Evolutionary conservation across 2,329 filamentous ascomycete genomes (phyloP), one percentile per base, ranked within the genome.

Genomic region (Sarocladiaceae sp.): DNA sequence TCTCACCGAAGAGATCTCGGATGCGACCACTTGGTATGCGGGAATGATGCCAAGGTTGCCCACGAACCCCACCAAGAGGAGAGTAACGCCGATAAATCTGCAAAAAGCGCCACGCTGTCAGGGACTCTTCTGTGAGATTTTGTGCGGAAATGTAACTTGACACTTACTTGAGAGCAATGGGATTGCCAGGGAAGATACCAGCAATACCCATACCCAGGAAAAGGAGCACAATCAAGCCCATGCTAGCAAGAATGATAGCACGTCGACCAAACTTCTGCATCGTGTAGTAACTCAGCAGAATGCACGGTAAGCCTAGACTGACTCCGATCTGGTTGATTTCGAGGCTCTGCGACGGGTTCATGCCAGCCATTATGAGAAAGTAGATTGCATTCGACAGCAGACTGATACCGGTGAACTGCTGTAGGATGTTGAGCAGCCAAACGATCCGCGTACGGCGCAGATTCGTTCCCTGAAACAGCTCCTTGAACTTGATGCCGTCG

Each of bases 341-440:
- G 5, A 33, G 31, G 6, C 6, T 6, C 6, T 33, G 13, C n/a
- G 6, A 6, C 11, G 57, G 47, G 6, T 46, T 33, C 51, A 67
- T 58, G 5, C 62, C 64, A 2, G 66, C 53, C 26, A 61, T 57
- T n/a, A 64, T 51, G 2, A 59, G 47, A 27, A 63, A 64, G 33
- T 73, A 73, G 33, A 62, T 68, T 2, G 62, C 58, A 34, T 65
- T 66, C 1, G 64, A 61, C 1, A 74, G 56, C 7, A 74, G 57
- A 0, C 62, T 58, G 1, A 74, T 57, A 1, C 71, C 71, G 32
- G 72, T 73, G 24, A 72, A 53, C 41, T 64, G 59, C 1, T 70
- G 68, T 4, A 73, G 47, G 3, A 64, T 50, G 39, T 64, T 66
- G 1, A 67, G 64, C 46, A 70, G 67, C 20, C 63, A 56, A 48